phyloP scores from a whole-genome alignment of 225 moss, liverwort and hornwort species.

The Anthoceros angustus region DNA sequence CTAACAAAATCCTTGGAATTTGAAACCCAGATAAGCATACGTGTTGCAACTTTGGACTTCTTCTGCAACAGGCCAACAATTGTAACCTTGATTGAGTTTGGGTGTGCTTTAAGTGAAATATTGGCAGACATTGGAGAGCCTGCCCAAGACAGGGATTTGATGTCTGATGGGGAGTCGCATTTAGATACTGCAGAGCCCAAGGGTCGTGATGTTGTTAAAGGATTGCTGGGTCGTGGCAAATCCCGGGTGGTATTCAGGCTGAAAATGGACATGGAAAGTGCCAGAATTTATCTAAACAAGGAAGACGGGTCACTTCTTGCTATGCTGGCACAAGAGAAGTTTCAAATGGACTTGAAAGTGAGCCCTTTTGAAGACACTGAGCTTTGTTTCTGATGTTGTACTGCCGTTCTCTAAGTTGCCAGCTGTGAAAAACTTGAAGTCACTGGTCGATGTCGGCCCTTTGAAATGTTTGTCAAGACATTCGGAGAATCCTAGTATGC shows the following conservation, averaged over 20 bases:
- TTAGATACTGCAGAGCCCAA: conserved; percentile 33
- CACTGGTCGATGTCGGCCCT: not conserved
- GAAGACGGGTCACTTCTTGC: conserved; percentile 91
- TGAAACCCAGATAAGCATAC: conserved; percentile 53
- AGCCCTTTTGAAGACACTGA: conserved; percentile 7
- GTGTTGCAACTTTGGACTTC: conserved; percentile 90
- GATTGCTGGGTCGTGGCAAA: conserved; percentile 75
- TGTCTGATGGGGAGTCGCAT: conserved; percentile 18
- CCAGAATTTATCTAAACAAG: conserved; percentile 83
- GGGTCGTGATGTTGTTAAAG: conserved; percentile 69
- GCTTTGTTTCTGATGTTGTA: not conserved
- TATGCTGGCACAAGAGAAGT: conserved; percentile 71
- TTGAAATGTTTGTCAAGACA: not conserved
- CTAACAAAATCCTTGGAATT: conserved; percentile 7
- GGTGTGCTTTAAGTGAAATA: conserved; percentile 61
- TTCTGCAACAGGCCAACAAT: conserved; percentile 96
- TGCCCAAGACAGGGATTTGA: conserved; percentile 8
- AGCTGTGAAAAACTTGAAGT: not conserved
- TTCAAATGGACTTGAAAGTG: conserved; percentile 78
- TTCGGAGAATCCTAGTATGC: not conserved
- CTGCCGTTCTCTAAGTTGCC: not conserved
- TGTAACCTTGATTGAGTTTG: conserved; percentile 85
- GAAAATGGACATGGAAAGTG: conserved; percentile 92
- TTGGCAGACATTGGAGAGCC: conserved; percentile 17
- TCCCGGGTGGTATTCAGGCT: conserved; percentile 81